Evolutionary conservation across 2,329 filamentous ascomycete genomes (phyloP), one percentile per base, ranked within the genome.

Genomic region (Hymenoscyphus linearis): DNA sequence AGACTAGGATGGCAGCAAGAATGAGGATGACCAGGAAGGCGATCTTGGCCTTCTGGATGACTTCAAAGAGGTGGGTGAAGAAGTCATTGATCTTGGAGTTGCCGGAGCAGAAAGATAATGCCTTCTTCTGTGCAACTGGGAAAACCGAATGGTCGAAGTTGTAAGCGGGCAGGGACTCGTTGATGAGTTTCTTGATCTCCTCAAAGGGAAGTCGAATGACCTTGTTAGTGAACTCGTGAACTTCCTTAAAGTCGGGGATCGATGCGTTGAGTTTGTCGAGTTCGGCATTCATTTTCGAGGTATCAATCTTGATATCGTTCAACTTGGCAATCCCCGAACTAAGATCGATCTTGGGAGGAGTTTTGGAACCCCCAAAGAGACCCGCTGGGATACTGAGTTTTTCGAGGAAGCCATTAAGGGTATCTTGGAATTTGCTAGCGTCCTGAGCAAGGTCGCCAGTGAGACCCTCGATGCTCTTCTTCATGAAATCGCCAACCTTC

Each of bases 61-160:
- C 79, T 27, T 84, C 76, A 57, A 85, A 84, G 1, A 98, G 79
- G 13, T 80, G 80, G 60, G 87, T 78, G 74, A 99, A 99, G 79
- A 98, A 98, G 65, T 86, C 80, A 71, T 87, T 85, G 74, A 99
- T 89, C 35, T 84, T 85, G 66, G 90, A 83, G 76, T 95, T 91
- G 72, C 91, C 85, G 50, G 91, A 91, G 78, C 95, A 99, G 77
- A 99, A 98, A 0, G 83, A 87, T 58, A 99, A 80, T 40, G 85
- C 78, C 74, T 96, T 83, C 77, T 96, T 96, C 68, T 87, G 78
- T 1, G 95, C 92, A 2, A 96, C 82, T 0, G 93, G 91, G 68
- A 99, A 93, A 10, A 88, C 76, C 13, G 84, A 83, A 16, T 86
- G 82, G 72, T 97, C 85, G 72, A 98, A 96, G 35, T 80, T 82